Evolutionary conservation across 1,139 yeast species (phyloP).

Genomic region (Geotrichum citri-aurantii): DNA sequence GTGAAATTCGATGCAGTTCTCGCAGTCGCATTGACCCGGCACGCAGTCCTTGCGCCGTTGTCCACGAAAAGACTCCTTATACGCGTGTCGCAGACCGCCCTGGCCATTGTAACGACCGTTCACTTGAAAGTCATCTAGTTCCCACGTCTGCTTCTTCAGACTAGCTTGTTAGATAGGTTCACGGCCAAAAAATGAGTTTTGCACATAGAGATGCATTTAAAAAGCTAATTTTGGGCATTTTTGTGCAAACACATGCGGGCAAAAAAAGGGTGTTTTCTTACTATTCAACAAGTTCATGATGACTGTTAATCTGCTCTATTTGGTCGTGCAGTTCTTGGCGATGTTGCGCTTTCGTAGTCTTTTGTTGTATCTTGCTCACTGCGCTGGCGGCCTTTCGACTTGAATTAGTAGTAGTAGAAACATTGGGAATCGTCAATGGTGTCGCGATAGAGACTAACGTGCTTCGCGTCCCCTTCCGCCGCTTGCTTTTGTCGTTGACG

Average conservation of each 20-base stretch:
- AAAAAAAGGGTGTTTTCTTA: neutral
- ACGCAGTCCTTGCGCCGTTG: slow-evolving; percentile 18
- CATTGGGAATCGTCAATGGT: neutral
- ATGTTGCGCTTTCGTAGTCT: neutral
- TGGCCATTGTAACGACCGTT: slow-evolving; percentile 25
- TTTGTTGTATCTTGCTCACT: neutral
- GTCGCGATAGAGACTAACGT: neutral
- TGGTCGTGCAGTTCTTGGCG: neutral
- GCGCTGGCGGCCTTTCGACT: neutral
- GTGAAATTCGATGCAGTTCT: neutral
- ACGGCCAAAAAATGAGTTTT: neutral
- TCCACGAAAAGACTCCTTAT: slow-evolving; percentile 27
- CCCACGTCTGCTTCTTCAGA: slow-evolving; percentile 22
- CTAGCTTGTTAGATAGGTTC: neutral
- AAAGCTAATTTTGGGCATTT: neutral
- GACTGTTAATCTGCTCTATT: neutral
- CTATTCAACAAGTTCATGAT: slow-evolving; percentile 4
- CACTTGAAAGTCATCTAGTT: slow-evolving; percentile 27
- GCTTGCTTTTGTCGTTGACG: neutral
- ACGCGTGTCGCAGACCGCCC: slow-evolving; percentile 22
- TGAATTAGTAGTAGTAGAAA: neutral
- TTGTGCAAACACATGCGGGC: neutral
- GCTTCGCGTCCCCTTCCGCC: neutral
- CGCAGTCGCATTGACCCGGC: neutral
- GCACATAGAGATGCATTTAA: neutral